A percentile compares a stretch with the other conserved stretches of the same genome.
Evolutionary conservation across 441 rosid genomes (phyloP).

Genomic region (Erysimum pusillum): DNA sequence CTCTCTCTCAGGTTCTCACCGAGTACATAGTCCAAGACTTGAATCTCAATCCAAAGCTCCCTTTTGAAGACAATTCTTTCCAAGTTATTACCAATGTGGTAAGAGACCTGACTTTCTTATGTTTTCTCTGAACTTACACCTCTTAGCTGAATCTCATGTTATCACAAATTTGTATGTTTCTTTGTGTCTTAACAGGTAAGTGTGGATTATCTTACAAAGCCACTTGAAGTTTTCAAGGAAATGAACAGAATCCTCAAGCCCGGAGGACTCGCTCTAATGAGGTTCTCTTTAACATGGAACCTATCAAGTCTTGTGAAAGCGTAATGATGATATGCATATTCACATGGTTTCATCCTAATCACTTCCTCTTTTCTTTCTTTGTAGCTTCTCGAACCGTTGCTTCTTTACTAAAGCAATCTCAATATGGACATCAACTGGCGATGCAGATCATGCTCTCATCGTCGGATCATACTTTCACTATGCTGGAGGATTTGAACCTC

Average conservation of each 20-base stretch:
- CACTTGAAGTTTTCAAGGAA: conserved; percentile 85
- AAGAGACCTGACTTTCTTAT: conserved; percentile 33
- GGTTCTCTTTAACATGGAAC: conserved; percentile 49
- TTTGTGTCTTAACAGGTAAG: conserved; percentile 66
- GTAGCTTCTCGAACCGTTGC: conserved; percentile 93
- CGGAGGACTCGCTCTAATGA: conserved; percentile 83
- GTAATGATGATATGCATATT: neutral
- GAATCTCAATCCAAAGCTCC: conserved; percentile 79
- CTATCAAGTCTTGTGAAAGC: conserved; percentile 6
- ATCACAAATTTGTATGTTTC: neutral
- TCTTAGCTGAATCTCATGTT: conserved; percentile 13
- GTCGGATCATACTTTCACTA: conserved; percentile 95
- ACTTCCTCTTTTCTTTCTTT: conserved; percentile 16
- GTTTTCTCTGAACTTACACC: neutral
- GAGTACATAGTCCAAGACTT: conserved; percentile 88
- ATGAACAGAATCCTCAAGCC: conserved; percentile 86
- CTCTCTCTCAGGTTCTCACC: conserved; percentile 67
- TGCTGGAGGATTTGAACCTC: conserved; percentile 91
- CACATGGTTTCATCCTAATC: neutral
- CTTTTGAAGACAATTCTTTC: conserved; percentile 86
- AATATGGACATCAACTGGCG: conserved; percentile 93
- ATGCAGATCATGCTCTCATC: conserved; percentile 84
- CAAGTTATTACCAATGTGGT: conserved; percentile 94
- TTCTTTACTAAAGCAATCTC: conserved; percentile 96
- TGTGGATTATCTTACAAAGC: conserved; percentile 88